Evolutionary conservation across 345 rosid species (phyloP), one percentile per base, ranked within the genome.

Genomic region (Eucalyptus regnans): DNA sequence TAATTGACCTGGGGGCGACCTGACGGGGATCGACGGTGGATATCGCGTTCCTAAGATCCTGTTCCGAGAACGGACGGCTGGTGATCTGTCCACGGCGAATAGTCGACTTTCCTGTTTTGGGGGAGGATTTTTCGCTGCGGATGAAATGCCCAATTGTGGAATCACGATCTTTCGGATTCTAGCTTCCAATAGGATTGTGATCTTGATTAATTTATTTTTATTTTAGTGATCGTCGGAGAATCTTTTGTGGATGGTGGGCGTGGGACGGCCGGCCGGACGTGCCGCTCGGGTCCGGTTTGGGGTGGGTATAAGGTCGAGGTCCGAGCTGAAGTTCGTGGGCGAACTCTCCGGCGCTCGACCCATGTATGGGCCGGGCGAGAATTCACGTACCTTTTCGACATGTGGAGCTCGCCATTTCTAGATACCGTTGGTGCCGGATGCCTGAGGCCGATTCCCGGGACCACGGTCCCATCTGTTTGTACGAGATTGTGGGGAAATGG

Each of bases 11-110:
- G 43, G 46, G 9, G 86, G 31, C 41, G 33, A 13, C 54, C n/a
- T 11, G 56, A 41, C 23, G 10, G 48, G 44, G 84, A 76, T 76
- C 48, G 84, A 76, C 84, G 84, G 84, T 76, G 48, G 48, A 43
- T 22, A 50, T 29, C 23, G 43, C 50, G 29, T 41, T 88, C 68
- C 37, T 54, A 58, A 50, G 52, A 64, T 62, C 44, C 23, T 5
- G 54, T 33, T 18, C 37, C 13, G n/a, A 23, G 29, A 64, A 87
- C n/a, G 81, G 81, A 87, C 88, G 88, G 88, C 88, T 64, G 83
- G 29, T 44, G 81, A 87, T 87, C 50, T 3, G 17, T 9, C 84
- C 44, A 23, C 29, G 43, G 16, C 50, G 9, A 15, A 87, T n/a
- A 29, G 41, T 12, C 25, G 20, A 25, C 41, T 41, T 87, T 62